Evolutionary conservation across 2,329 filamentous ascomycete genomes (phyloP).

Genomic region (Diaporthe vaccinii): DNA sequence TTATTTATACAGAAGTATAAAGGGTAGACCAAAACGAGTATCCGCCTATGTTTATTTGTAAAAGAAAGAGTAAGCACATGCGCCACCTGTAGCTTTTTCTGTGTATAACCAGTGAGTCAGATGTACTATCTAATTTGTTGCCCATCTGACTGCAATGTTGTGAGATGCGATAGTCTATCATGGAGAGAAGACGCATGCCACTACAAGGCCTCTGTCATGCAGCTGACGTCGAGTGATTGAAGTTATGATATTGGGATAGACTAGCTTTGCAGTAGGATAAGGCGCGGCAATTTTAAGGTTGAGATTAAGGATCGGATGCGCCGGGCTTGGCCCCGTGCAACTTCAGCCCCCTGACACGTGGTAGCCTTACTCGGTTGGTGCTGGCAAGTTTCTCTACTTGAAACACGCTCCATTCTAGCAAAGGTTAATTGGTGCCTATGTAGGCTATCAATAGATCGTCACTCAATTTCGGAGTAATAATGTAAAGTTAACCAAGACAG

Average conservation of each 20-base stretch:
- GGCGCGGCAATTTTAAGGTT: slow-evolving; percentile 3
- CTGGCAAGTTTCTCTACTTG: background rate
- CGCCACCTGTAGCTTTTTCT: no score
- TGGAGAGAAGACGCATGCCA: background rate
- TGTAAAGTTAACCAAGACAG: slow-evolving; percentile 2
- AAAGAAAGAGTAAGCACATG: no score
- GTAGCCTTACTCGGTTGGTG: slow-evolving; percentile 2
- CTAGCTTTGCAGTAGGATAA: background rate
- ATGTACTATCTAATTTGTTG: no score
- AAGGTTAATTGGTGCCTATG: background rate
- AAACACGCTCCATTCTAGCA: slow-evolving; percentile 5
- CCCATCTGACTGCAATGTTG: no score
- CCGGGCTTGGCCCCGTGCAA: slow-evolving; percentile 12
- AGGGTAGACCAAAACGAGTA: no score
- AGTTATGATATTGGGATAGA: background rate
- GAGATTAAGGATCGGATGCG: slow-evolving; percentile 13
- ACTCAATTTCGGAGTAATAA: slow-evolving; percentile 10
- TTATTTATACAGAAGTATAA: no score
- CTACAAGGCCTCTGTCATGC: background rate
- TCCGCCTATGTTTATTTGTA: no score
- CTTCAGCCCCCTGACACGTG: background rate
- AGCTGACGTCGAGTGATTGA: background rate
- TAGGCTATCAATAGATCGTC: slow-evolving; percentile 13
- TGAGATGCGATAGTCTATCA: no score
- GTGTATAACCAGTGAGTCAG: no score